A percentile compares a stretch with the other conserved stretches of the same genome.
Evolutionary conservation across 2,329 filamentous ascomycete species (phyloP).

Genomic region (Sporothrix sp.): DNA sequence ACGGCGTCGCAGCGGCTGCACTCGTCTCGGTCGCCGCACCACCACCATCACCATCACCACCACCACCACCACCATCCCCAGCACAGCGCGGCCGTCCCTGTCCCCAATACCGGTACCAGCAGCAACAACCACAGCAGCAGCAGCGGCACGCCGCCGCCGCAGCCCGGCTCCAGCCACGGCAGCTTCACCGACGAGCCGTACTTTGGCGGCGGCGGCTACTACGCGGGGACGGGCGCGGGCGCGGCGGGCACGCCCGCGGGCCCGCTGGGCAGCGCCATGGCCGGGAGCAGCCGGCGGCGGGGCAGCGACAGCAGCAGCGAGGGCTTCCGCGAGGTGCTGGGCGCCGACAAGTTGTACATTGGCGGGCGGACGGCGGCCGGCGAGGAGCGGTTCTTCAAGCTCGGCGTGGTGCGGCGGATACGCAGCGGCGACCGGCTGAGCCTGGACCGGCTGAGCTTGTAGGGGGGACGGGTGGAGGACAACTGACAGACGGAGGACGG

Average conservation of each 20-base stretch:
- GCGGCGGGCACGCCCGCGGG: not conserved
- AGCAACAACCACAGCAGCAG: slow-evolving; percentile 8
- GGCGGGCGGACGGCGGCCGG: slow-evolving; percentile 64
- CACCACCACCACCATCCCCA: not conserved
- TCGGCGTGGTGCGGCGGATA: slow-evolving; percentile 64
- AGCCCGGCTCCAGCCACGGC: slow-evolving; percentile 10
- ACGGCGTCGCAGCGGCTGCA: slow-evolving; percentile 15
- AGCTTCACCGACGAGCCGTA: slow-evolving; percentile 5
- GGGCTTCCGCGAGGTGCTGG: slow-evolving; percentile 62
- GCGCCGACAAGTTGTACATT: slow-evolving; percentile 73
- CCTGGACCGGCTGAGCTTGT: slow-evolving; percentile 53
- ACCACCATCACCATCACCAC: slow-evolving; percentile 6
- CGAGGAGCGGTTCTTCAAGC: slow-evolving; percentile 74
- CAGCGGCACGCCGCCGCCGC: slow-evolving; percentile 13
- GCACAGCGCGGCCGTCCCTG: not conserved
- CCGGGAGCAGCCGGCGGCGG: slow-evolving; percentile 36
- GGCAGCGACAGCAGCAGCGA: slow-evolving; percentile 69
- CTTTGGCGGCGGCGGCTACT: slow-evolving; percentile 10
- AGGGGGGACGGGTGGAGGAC: slow-evolving; percentile 31
- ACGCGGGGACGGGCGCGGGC: not conserved
- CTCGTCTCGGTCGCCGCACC: slow-evolving; percentile 8
- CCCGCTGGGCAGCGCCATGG: slow-evolving; percentile 14
- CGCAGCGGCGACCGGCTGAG: slow-evolving; percentile 66
- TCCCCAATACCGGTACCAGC: not conserved
- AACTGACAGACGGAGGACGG: not conserved